These are phyloP conservation scores for Arxiozyma heterogenica DNA, from an alignment of 1,139 yeast species.

Conservation along the genomic window DNA sequence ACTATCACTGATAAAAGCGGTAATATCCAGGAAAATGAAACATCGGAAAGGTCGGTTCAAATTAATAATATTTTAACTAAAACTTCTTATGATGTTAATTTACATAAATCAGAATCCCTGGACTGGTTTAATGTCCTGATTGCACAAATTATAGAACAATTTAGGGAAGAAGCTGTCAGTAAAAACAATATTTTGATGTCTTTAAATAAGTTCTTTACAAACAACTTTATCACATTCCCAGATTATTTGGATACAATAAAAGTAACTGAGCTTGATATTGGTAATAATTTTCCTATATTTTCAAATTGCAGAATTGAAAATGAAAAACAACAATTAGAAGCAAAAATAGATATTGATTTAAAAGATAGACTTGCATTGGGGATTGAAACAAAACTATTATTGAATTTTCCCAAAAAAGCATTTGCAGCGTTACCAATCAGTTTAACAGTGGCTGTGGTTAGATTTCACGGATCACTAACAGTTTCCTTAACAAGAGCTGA, in stretches of 20 bases:
- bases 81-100: constrained; percentile 83
- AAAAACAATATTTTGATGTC: constrained; percentile 80
- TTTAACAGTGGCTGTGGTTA: constrained; percentile 74
- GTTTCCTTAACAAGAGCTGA: constrained; percentile 44
- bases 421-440: constrained; percentile 82
- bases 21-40: constrained; percentile 20
- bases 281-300: constrained; percentile 91
- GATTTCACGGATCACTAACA: constrained; percentile 88
- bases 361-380: constrained; percentile 87
- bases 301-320: constrained; percentile 82
- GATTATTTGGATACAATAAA: constrained; percentile 71
- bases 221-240: constrained; percentile 43
- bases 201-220: constrained; percentile 43
- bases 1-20: not conserved
- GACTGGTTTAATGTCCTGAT: constrained; percentile 95
- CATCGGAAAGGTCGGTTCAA: constrained; percentile 26
- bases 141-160: constrained; percentile 83
- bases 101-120: constrained; percentile 79
- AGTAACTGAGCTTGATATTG: constrained; percentile 83
- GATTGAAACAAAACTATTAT: constrained; percentile 67
- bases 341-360: constrained; percentile 86
- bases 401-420: constrained; percentile 78
- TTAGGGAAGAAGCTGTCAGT: constrained; percentile 74
- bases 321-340: constrained; percentile 53
- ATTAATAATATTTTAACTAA: constrained; percentile 62